A percentile compares a stretch with the other conserved stretches of the same genome.
phyloP scores from a whole-genome alignment of 306 rosid genomes.

The Cajanus cajan region DNA sequence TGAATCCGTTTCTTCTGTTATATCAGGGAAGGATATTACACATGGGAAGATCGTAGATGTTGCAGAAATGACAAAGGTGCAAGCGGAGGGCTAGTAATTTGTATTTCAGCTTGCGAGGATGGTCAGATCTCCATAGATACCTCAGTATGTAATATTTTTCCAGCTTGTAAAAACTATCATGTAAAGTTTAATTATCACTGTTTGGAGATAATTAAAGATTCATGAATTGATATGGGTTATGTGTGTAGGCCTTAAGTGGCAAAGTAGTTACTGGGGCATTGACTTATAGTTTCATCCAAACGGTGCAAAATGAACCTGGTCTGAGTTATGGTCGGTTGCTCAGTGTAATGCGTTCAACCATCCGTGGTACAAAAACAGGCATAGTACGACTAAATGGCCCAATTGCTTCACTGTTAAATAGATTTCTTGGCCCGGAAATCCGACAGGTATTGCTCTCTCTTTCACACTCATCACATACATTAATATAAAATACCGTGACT shows the following conservation, averaged over 20 bases:
- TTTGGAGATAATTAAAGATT: neutral
- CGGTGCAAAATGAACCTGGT: conserved; percentile 40
- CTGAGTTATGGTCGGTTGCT: conserved; percentile 44
- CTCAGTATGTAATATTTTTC: conserved; percentile 17
- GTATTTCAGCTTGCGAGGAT: conserved; percentile 39
- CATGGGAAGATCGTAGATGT: conserved; percentile 26
- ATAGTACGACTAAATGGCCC: conserved; percentile 26
- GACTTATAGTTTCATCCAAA: conserved; percentile 54
- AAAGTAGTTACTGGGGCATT: conserved; percentile 40
- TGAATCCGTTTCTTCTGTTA: neutral
- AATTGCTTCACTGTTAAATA: conserved; percentile 27
- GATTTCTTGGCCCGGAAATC: conserved; percentile 21
- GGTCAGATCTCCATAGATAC: conserved; percentile 23
- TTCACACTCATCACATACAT: neutral
- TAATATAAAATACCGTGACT: neutral
- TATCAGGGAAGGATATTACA: conserved; percentile 32
- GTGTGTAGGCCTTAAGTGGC: conserved; percentile 45
- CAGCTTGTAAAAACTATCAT: neutral
- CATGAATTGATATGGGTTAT: neutral
- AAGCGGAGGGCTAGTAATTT: conserved; percentile 28
- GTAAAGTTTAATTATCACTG: neutral
- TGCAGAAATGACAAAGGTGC: conserved; percentile 11
- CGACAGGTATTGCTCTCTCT: conserved; percentile 19
- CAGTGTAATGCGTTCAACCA: conserved; percentile 33
- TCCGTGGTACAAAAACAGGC: conserved; percentile 39